Percentiles rank a stretch among this genome's conserved stretches.
Evolutionary conservation across 176 grass and related monocot genomes (phyloP).

Genomic region (Metroxylon sagu): DNA sequence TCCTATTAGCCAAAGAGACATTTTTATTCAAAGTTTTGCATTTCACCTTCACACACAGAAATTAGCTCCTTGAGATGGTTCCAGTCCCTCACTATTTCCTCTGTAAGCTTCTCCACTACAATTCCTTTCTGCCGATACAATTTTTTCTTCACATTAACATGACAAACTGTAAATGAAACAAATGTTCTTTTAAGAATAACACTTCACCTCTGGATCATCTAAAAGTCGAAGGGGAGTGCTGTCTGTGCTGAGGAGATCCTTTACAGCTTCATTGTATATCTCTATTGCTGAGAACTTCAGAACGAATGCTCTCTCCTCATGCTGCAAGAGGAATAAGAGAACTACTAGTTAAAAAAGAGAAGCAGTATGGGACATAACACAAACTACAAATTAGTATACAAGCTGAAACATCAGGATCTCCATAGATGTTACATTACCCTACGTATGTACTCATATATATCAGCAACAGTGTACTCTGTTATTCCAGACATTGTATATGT

Average conservation of each 20-base stretch:
- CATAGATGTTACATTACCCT: constrained; percentile 37
- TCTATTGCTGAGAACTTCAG: constrained; percentile 91
- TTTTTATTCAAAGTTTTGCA: constrained; percentile 4
- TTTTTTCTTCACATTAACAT: constrained; percentile 9
- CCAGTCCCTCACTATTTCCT: constrained; percentile 62
- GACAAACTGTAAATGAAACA: neutral
- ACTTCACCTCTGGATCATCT: constrained; percentile 78
- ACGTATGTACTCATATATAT: constrained; percentile 91
- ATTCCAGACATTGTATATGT: constrained; percentile 98
- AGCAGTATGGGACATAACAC: no score
- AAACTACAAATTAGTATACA: no score
- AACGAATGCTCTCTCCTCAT: constrained; percentile 90
- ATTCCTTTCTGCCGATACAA: constrained; percentile 61
- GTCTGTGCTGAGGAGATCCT: constrained; percentile 70
- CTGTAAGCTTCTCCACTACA: constrained; percentile 71
- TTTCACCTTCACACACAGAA: constrained; percentile 79
- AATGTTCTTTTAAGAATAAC: neutral
- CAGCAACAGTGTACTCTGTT: constrained; percentile 68
- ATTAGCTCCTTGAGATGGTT: constrained; percentile 74
- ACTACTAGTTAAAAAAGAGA: neutral
- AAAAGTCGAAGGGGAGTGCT: constrained; percentile 62
- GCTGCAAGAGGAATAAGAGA: constrained; percentile 24
- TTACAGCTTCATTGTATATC: constrained; percentile 93
- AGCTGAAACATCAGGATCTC: neutral
- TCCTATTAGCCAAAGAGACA: neutral